Evolutionary conservation across 2,329 filamentous ascomycete species (phyloP).

Genomic region (Scytalidium lignicola): DNA sequence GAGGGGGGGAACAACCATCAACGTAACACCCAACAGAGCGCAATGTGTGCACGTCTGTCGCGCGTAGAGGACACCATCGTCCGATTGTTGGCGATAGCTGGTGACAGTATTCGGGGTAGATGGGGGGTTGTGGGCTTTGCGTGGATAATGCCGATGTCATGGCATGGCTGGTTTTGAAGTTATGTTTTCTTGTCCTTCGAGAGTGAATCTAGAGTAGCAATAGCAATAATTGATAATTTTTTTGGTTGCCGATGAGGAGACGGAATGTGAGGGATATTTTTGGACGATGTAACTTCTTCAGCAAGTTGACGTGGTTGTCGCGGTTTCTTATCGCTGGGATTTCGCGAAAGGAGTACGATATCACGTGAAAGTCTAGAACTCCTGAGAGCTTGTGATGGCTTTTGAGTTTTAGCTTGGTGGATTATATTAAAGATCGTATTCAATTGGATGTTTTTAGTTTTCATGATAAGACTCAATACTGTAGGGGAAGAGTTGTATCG

Average conservation of each 20-base stretch:
- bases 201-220: too few species aligned
- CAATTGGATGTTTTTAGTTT: too few species aligned
- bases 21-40: conserved; percentile 41
- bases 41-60: conserved; percentile 44
- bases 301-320: neutral
- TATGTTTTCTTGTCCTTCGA: neutral
- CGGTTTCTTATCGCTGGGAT: neutral
- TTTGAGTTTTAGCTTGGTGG: too few species aligned
- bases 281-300: neutral
- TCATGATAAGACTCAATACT: too few species aligned
- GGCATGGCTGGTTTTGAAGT: conserved; percentile 35
- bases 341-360: neutral
- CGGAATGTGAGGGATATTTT: neutral
- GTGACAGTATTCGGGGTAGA: conserved; percentile 62
- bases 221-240: too few species aligned
- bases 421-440: too few species aligned
- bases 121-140: conserved; percentile 17
- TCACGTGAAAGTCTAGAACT: neutral
- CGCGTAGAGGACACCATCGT: conserved; percentile 53
- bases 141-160: conserved; percentile 36
- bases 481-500: too few species aligned
- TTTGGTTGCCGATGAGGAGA: too few species aligned
- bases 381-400: too few species aligned
- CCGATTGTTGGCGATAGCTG: conserved; percentile 55
- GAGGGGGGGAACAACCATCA: conserved; percentile 37